A percentile compares a stretch with the other conserved stretches of the same genome.
Evolutionary conservation across 495 filamentous ascomycete genomes (phyloP).

Genomic region (Podospora appendiculata): DNA sequence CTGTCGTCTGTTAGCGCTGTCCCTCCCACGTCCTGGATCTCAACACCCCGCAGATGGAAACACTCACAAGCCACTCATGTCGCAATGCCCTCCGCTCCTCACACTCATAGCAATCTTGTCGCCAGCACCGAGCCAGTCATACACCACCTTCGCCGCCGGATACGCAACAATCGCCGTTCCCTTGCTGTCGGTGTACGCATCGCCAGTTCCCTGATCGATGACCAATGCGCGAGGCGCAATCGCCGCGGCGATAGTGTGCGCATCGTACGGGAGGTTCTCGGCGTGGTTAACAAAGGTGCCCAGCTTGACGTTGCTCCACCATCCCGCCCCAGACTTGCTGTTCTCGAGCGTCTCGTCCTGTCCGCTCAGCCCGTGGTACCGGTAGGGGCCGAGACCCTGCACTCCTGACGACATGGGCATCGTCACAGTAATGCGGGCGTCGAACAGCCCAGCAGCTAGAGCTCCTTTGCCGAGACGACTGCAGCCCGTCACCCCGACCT

Average conservation of each 20-base stretch:
- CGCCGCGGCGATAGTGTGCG: constrained; percentile 45
- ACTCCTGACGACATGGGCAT: constrained; percentile 50
- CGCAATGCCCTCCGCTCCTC: constrained; percentile 41
- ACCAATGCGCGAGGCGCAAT: constrained; percentile 45
- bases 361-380: constrained; percentile 42
- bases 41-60: no score
- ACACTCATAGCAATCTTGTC: constrained; percentile 44
- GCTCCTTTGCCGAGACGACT: constrained; percentile 46
- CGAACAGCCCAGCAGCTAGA: constrained; percentile 43
- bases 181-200: constrained; percentile 44
- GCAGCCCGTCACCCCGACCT: constrained; percentile 45
- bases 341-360: constrained; percentile 49
- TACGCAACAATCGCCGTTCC: constrained; percentile 42
- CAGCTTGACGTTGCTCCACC: constrained; percentile 42
- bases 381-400: constrained; percentile 45
- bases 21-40: no score
- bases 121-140: constrained; percentile 41
- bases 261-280: constrained; percentile 43
- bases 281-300: constrained; percentile 42
- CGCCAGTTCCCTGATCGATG: constrained; percentile 42
- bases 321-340: constrained; percentile 44
- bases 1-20: constrained; percentile 9
- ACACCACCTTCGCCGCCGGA: constrained; percentile 44
- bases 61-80: constrained; percentile 41
- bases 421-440: constrained; percentile 45